These are phyloP conservation scores for Gentiana straminea DNA, from an alignment of 257 asterid species.

Conservation along the genomic window DNA sequence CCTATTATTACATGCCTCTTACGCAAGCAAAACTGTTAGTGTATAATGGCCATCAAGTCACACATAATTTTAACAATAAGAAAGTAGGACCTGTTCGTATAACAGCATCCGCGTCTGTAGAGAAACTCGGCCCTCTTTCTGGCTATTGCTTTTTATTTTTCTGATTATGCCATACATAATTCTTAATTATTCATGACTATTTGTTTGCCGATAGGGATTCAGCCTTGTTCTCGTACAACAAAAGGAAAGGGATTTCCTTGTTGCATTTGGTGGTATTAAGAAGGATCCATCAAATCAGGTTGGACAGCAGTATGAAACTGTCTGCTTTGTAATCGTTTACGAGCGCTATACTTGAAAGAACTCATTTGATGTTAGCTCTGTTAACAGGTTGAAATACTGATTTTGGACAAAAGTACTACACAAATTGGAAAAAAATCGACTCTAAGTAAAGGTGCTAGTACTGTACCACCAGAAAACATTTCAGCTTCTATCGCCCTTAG, in stretches of 20 bases:
- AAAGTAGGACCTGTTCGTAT: background rate
- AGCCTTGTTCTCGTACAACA: slow-evolving; percentile 92
- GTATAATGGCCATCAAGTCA: background rate
- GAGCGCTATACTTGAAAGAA: background rate
- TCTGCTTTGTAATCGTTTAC: slow-evolving; percentile 10
- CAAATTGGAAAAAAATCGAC: slow-evolving; percentile 62
- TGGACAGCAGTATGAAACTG: slow-evolving; percentile 8
- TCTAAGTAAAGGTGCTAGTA: slow-evolving; percentile 71
- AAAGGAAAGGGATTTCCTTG: slow-evolving; percentile 86
- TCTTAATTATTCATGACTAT: background rate
- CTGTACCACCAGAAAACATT: slow-evolving; percentile 50
- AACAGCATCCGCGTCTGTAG: too few species aligned
- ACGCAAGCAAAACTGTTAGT: background rate
- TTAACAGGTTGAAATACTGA: slow-evolving; percentile 80
- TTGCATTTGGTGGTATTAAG: slow-evolving; percentile 93
- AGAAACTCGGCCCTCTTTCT: too few species aligned
- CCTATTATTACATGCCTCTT: slow-evolving; percentile 3
- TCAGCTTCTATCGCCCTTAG: slow-evolving; percentile 27
- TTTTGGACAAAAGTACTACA: slow-evolving; percentile 71
- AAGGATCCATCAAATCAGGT: slow-evolving; percentile 96
- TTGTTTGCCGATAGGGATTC: slow-evolving; percentile 53
- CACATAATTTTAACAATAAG: background rate
- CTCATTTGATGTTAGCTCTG: slow-evolving; percentile 6
- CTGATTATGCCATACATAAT: background rate
- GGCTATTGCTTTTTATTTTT: too few species aligned